Percentiles rank a stretch among this genome's conserved stretches.
Evolutionary conservation across 208 protist species (phyloP).

Genomic region (Trypanosoma vivax): DNA sequence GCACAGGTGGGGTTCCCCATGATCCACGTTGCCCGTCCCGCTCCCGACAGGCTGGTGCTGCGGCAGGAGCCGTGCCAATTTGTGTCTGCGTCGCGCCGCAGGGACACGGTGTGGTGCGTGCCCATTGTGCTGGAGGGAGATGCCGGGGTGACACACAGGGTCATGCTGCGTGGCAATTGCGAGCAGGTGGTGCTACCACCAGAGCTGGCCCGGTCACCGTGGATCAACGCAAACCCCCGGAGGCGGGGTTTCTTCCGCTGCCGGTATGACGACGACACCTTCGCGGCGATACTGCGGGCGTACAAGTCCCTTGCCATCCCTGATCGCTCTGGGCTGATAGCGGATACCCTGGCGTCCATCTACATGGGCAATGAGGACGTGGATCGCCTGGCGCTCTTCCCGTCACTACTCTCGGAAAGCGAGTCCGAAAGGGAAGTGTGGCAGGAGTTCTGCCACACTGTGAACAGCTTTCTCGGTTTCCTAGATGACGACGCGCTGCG

Average conservation of each 20-base stretch:
- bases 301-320: constrained; percentile 36
- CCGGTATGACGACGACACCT: constrained; percentile 67
- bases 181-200: constrained; percentile 37
- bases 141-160: constrained; percentile 21
- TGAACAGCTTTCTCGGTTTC: constrained; percentile 29
- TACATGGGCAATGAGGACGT: constrained; percentile 74
- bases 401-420: constrained; percentile 23
- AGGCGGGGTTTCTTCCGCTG: constrained; percentile 82
- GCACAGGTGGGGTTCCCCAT: constrained; percentile 92
- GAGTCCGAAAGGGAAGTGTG: constrained; percentile 55
- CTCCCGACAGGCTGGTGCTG: constrained; percentile 28
- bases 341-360: constrained; percentile 64
- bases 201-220: constrained; percentile 24
- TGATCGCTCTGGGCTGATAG: constrained; percentile 58
- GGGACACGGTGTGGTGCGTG: constrained; percentile 51
- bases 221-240: constrained; percentile 65
- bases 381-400: constrained; percentile 31
- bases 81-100: constrained; percentile 17
- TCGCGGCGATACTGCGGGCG: constrained; percentile 34
- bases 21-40: constrained; percentile 44
- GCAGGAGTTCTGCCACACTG: constrained; percentile 34
- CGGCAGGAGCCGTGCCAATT: constrained; percentile 67
- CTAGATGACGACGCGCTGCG: constrained; percentile 31
- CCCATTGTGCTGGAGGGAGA: constrained; percentile 56
- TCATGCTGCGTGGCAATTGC: constrained; percentile 40